phyloP scores from a whole-genome alignment of 2,329 filamentous ascomycete species.

The Fusarium verticillioides region DNA sequence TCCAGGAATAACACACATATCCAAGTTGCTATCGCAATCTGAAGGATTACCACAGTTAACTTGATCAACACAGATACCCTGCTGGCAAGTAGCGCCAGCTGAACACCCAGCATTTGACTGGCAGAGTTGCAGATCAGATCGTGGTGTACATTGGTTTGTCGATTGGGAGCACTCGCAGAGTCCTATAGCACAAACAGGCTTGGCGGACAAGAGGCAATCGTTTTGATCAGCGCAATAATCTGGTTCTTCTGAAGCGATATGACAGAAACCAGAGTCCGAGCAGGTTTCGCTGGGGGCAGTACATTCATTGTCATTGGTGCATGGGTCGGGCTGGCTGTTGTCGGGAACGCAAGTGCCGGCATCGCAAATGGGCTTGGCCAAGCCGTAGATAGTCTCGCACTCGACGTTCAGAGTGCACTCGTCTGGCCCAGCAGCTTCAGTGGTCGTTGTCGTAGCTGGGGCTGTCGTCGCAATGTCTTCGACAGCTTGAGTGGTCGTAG shows the following conservation, averaged over 20 bases:
- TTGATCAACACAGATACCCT: background rate
- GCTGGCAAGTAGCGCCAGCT: background rate
- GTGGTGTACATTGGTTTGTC: background rate
- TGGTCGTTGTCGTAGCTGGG: background rate
- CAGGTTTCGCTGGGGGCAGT: background rate
- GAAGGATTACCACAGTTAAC: background rate
- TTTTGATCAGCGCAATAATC: fast-evolving
- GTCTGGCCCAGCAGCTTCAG: background rate
- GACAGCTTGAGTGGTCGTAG: background rate
- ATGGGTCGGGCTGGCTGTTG: background rate
- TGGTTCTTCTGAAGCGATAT: no score
- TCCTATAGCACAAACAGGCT: background rate
- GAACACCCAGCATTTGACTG: background rate
- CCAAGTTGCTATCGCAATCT: background rate
- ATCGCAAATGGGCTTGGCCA: background rate
- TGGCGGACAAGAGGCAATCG: background rate
- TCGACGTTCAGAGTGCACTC: background rate
- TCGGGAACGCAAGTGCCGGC: background rate
- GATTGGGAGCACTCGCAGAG: background rate
- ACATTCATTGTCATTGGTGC: background rate
- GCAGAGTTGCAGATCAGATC: background rate
- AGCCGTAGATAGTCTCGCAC: background rate
- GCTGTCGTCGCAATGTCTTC: background rate
- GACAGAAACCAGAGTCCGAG: background rate
- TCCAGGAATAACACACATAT: background rate